These are phyloP conservation scores for Leccinellum albellum DNA, from an alignment of 768 basidiomycete species.

Conservation along the genomic window DNA sequence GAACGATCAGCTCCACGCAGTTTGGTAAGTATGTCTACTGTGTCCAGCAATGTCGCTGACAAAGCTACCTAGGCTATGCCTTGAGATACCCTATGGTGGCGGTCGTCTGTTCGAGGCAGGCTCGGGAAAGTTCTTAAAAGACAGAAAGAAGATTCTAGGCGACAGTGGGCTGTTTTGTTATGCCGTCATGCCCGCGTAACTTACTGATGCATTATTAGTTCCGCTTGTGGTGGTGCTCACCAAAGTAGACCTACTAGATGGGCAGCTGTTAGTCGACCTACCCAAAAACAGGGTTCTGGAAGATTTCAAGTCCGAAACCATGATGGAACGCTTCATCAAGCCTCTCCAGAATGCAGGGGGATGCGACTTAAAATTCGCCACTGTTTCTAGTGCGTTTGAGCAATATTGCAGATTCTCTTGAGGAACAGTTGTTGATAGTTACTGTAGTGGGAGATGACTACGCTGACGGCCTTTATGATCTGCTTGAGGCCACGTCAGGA, in stretches of 20 bases:
- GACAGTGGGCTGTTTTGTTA: neutral
- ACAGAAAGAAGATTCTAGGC: slow-evolving; percentile 4
- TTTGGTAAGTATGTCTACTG: slow-evolving; percentile 4
- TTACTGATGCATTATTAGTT: neutral
- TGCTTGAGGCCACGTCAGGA: slow-evolving; percentile 1
- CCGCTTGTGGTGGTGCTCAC: slow-evolving; percentile 15
- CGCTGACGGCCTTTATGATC: neutral
- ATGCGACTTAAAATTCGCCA: neutral
- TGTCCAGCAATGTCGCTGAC: neutral
- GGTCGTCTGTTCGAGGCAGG: slow-evolving; percentile 15
- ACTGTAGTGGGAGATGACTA: slow-evolving; percentile 5
- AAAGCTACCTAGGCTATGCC: slow-evolving; percentile 9
- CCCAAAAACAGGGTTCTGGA: neutral
- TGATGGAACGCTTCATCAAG: neutral
- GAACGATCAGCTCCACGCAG: slow-evolving; percentile 10
- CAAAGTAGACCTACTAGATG: slow-evolving; percentile 10
- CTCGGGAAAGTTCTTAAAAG: slow-evolving; percentile 6
- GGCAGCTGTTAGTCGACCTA: slow-evolving; percentile 1
- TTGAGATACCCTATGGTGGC: slow-evolving; percentile 12
- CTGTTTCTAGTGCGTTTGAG: slow-evolving; percentile 9
- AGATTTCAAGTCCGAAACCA: neutral
- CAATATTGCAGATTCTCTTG: neutral
- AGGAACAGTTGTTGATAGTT: neutral
- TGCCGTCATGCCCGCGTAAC: neutral
- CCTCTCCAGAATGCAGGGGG: slow-evolving; percentile 2